phyloP scores from a whole-genome alignment of 2,329 filamentous ascomycete species.

The Onygenales sp. region DNA sequence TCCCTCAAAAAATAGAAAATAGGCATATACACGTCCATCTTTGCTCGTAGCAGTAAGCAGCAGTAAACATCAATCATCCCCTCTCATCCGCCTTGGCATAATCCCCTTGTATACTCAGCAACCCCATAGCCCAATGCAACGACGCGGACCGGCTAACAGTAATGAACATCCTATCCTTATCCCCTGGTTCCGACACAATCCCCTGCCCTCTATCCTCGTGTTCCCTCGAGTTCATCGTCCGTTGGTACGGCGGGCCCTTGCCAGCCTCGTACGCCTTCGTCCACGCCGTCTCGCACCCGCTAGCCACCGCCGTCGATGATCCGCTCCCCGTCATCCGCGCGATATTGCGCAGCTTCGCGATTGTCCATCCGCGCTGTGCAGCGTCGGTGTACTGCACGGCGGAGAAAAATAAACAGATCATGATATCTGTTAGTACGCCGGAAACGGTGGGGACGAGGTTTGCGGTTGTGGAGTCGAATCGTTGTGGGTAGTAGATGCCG shows the following conservation, averaged over 20 bases:
- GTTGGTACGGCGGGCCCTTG: conserved; percentile 63
- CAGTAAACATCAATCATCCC: no score
- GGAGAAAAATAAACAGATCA: conserved; percentile 77
- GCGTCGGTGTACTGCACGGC: conserved; percentile 68
- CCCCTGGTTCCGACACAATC: conserved; percentile 10
- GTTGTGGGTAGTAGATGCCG: conserved; percentile 47
- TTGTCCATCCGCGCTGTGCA: conserved; percentile 66
- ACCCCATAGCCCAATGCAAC: conserved; percentile 66
- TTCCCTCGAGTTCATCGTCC: conserved; percentile 22
- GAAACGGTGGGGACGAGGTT: conserved; percentile 69
- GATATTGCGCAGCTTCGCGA: conserved; percentile 65
- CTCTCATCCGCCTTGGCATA: conserved; percentile 11
- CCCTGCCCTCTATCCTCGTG: conserved; percentile 13
- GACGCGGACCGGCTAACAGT: conserved; percentile 54
- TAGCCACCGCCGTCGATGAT: conserved; percentile 68
- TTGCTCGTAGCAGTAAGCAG: no score
- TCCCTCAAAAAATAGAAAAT: no score
- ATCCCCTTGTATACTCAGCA: conserved; percentile 70
- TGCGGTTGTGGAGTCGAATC: conserved; percentile 33
- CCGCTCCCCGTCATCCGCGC: conserved; percentile 79
- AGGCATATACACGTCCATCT: no score
- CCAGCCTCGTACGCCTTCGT: conserved; percentile 62
- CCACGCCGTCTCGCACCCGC: conserved; percentile 80
- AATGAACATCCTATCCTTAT: conserved; percentile 43
- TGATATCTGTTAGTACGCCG: conserved; percentile 71